Evolutionary conservation across 2,329 filamentous ascomycete species (phyloP), one percentile per base, ranked within the genome.

Genomic region (Amauroascus verrucosus): DNA sequence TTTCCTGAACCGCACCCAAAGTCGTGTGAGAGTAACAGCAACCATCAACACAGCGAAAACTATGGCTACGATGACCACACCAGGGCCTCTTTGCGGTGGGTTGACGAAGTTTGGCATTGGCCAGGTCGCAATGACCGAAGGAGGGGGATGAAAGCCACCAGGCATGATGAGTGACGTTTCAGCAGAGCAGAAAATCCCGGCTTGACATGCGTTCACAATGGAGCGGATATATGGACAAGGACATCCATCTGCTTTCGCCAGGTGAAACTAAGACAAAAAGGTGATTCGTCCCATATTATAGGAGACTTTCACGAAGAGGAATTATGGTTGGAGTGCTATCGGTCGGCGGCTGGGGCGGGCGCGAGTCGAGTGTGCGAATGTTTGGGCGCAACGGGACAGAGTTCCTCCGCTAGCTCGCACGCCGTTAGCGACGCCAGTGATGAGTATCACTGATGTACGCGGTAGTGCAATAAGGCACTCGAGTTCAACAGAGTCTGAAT

Each of bases 141-240:
- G 49, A 16, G 49, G 49, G 26, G 49, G 38, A 18, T 51, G 28
- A 18, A 44, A 45, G 30, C 49, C 49, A 26, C 49, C 49, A 26
- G 49, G 38, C 49, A 51, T 51, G 38, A 13, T 44, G 16, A 14
- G n/a, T 38, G n/a, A 18, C 14, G 14, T 38, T 7, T 16, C 35
- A 38, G 14, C 3, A 38, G 35, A 18, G 9, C 2, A 38, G n/a
- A 38, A 38, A 38, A 14, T 18, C 3, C 35, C n/a, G 6, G 35
- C 35, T 38, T 38, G 35, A 16, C 35, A 38, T 38, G 9, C n/a
- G n/a, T 18, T 14, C 35, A 18, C 11, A 18, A 38, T 6, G 5
- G 35, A 9, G 16, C 35, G n/a, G 6, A n/a, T 4, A 14, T 16
- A 38, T 14, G n/a, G 14, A 35, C 3, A 6, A 3, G 32, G 13